Evolutionary conservation across 2,329 filamentous ascomycete species (phyloP).

Genomic region (Hirsutella minnesotensis): DNA sequence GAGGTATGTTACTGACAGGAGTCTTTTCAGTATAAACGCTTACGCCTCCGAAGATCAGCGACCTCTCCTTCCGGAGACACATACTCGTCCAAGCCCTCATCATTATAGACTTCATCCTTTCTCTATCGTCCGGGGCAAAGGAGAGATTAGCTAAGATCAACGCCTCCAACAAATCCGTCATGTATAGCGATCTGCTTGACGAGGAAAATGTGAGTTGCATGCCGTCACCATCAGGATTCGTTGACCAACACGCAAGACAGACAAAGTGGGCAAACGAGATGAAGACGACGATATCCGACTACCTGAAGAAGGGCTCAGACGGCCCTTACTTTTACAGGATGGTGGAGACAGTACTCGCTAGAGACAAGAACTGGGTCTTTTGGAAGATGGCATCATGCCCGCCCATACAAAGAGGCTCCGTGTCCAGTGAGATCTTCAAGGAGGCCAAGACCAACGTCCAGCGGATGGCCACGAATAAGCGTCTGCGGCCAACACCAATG

Average conservation of each 20-base stretch:
- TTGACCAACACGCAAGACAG: slow-evolving; percentile 26
- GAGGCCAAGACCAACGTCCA: slow-evolving; percentile 55
- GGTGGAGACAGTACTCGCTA: slow-evolving; percentile 87
- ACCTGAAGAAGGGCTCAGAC: slow-evolving; percentile 68
- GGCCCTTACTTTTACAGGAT: slow-evolving; percentile 93
- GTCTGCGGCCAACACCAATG: slow-evolving; percentile 55
- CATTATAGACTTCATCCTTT: slow-evolving; percentile 88
- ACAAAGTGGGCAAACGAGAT: slow-evolving; percentile 75
- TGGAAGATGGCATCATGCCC: slow-evolving; percentile 97
- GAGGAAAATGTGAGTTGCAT: slow-evolving; percentile 64
- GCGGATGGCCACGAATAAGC: slow-evolving; percentile 58
- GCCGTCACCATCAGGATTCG: not conserved
- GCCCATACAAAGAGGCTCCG: slow-evolving; percentile 64
- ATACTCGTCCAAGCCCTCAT: slow-evolving; percentile 93
- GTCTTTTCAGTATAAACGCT: not conserved
- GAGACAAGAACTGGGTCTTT: slow-evolving; percentile 97
- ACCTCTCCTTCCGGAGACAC: slow-evolving; percentile 86
- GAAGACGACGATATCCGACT: slow-evolving; percentile 67
- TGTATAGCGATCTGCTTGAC: slow-evolving; percentile 65
- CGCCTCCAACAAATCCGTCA: slow-evolving; percentile 71
- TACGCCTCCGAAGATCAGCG: slow-evolving; percentile 54
- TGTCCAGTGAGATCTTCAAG: slow-evolving; percentile 57
- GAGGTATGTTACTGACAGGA: slow-evolving; percentile 45
- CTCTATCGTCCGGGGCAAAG: slow-evolving; percentile 71
- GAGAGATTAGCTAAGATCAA: slow-evolving; percentile 59